Evolutionary conservation across 2,329 filamentous ascomycete genomes (phyloP), one percentile per base, ranked within the genome.

Genomic region (Fusarium avenaceum): DNA sequence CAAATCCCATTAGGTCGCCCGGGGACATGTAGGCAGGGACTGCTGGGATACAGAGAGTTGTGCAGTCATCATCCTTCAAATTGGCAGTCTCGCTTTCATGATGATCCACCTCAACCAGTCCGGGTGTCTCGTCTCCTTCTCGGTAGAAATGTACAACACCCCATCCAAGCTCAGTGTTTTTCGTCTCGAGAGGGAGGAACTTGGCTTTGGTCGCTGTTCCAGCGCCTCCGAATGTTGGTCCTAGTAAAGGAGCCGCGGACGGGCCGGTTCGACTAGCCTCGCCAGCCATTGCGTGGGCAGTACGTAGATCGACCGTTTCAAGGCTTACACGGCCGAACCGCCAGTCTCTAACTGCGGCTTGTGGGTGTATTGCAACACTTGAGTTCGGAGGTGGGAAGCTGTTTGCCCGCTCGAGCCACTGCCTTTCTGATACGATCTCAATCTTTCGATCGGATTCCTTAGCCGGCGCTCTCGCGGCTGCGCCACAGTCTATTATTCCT

Each of bases 11-110:
- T 61, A 99, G 93, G 75, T 98, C 95, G 8, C 92, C 91, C 0
- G 94, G 92, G 9, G 93, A 93, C 82, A 98, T 91, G 78, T 97
- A 98, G 30, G 92, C 96, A 8, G 96, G 96, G 15, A 99, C 95
- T 7, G 95, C 94, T 28, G 97, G 89, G 67, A 99, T 95, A 78
- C 96, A 98, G 17, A 99, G 80, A 1, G 93, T 97, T 4, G 92
- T 96, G 77, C 92, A 96, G 60, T 93, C 89, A 32, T 89, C 86
- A n/a, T 84, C 77, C 7, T 63, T 60, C 7, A 46, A 54, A 4
- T 60, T 72, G 42, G 73, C 67, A 28, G 73, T 73, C n/a, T 68
- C 75, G 22, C 64, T 58, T 50, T 77, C 78, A 39, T 70, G 70
- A 6, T 45, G 76, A 60, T 68, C 75, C 38, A 67, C 62, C 64